Conservation (phyloP, 2,329 filamentous ascomycete species). For the Colletotrichum spinosum region DNA sequence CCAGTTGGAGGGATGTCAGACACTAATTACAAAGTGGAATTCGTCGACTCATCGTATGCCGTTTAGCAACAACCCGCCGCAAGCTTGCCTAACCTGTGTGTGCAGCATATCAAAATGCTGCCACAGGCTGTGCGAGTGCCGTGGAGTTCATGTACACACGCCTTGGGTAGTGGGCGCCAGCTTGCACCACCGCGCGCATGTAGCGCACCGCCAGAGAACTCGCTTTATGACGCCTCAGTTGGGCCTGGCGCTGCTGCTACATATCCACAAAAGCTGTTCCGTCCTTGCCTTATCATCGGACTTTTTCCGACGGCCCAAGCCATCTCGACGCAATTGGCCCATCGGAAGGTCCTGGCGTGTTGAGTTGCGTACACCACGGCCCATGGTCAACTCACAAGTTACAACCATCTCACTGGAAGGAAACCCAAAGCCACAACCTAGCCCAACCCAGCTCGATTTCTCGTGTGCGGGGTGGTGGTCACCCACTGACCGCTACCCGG, state of each 20-base stretch:
- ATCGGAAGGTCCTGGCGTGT: no score
- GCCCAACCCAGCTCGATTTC: neutral
- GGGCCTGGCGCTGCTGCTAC: no score
- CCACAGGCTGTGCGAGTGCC: no score
- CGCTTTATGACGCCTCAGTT: slow-evolving; percentile 10
- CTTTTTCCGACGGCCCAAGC: slow-evolving; percentile 21
- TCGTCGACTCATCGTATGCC: slow-evolving; percentile 18
- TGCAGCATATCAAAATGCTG: neutral
- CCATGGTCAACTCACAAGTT: no score
- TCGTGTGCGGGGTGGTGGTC: slow-evolving; percentile 31
- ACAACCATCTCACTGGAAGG: no score
- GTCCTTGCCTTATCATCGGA: slow-evolving; percentile 5
- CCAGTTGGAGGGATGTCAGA: slow-evolving; percentile 8
- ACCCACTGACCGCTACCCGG: slow-evolving; percentile 22
- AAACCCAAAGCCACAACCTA: neutral
- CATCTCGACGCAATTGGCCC: neutral
- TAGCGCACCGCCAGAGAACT: slow-evolving; percentile 13
- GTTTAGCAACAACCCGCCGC: slow-evolving; percentile 4
- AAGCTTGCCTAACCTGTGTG: neutral
- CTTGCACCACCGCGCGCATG: slow-evolving; percentile 7
- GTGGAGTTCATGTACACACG: no score
- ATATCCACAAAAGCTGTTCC: no score
- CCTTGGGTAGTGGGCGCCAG: neutral
- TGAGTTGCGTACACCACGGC: no score
- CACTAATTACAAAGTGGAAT: no score